These are phyloP conservation scores for Soucietia sequanensis DNA, from an alignment of 805 yeast genomes.

Conservation along the genomic window DNA sequence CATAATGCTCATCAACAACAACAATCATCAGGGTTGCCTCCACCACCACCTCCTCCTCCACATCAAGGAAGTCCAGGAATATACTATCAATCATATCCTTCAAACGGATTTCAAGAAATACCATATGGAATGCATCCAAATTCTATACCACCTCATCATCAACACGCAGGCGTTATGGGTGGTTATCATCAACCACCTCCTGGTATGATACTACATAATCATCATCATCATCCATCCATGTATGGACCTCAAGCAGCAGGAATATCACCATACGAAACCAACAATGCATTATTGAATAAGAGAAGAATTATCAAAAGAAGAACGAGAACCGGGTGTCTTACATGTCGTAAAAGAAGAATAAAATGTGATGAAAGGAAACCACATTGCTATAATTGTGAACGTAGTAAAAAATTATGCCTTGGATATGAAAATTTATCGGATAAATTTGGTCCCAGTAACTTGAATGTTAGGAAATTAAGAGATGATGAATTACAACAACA, in stretches of 20 bases:
- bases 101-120: slow-evolving; percentile 2
- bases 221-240: background rate
- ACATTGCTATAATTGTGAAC: slow-evolving; percentile 64
- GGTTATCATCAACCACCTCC: background rate
- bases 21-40: no score
- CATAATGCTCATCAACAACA: no score
- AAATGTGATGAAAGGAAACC: slow-evolving; percentile 79
- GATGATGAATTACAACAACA: no score
- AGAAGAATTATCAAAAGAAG: slow-evolving; percentile 53
- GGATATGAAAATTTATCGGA: slow-evolving; percentile 51
- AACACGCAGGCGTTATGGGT: slow-evolving; percentile 2
- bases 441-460: slow-evolving; percentile 1
- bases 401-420: slow-evolving; percentile 61
- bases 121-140: slow-evolving; percentile 1
- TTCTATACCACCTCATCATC: slow-evolving; percentile 3
- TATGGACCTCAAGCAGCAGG: background rate
- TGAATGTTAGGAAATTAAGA: background rate
- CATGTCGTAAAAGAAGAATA: slow-evolving; percentile 68
- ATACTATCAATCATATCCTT: slow-evolving; percentile 1
- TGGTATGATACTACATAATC: background rate
- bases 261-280: slow-evolving; percentile 17
- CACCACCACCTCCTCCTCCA: slow-evolving; percentile 2
- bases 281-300: slow-evolving; percentile 31
- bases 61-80: background rate
- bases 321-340: slow-evolving; percentile 73